Percentiles rank a stretch among this genome's conserved stretches.
Evolutionary conservation across 1,284 basidiomycete genomes (phyloP).

Genomic region (Apiotrichum mycotoxinovorans): DNA sequence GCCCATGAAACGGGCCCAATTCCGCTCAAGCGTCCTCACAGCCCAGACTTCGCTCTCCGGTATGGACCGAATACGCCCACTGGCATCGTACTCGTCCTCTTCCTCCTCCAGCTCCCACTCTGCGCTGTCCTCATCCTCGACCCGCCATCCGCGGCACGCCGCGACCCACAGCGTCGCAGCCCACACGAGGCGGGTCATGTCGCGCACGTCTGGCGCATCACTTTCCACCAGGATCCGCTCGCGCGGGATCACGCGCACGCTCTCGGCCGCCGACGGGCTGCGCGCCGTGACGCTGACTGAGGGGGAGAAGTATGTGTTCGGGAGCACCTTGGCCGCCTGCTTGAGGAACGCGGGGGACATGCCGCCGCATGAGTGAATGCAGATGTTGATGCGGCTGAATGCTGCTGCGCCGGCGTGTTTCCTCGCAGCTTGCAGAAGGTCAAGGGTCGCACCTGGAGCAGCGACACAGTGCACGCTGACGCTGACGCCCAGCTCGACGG

Average conservation of each 20-base stretch:
- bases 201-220: slow-evolving; percentile 45
- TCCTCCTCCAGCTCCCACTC: slow-evolving; percentile 24
- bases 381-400: slow-evolving; percentile 43
- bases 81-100: slow-evolving; percentile 20
- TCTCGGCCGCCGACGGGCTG: slow-evolving; percentile 33
- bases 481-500: slow-evolving; percentile 46
- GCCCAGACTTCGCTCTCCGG: slow-evolving; percentile 26
- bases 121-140: slow-evolving; percentile 35
- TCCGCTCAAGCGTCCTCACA: slow-evolving; percentile 43
- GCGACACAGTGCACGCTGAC: slow-evolving; percentile 52
- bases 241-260: slow-evolving; percentile 40
- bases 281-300: slow-evolving; percentile 50
- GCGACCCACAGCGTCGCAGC: slow-evolving; percentile 43
- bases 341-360: slow-evolving; percentile 9
- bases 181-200: slow-evolving; percentile 40
- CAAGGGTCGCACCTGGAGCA: slow-evolving; percentile 46
- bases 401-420: slow-evolving; percentile 30
- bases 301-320: slow-evolving; percentile 51
- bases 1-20: slow-evolving; percentile 49
- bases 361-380: slow-evolving; percentile 49
- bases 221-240: slow-evolving; percentile 51
- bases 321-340: slow-evolving; percentile 30
- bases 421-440: slow-evolving; percentile 36
- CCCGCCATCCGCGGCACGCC: slow-evolving; percentile 36
- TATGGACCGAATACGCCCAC: slow-evolving; percentile 9